phyloP scores from a whole-genome alignment of 805 yeast species.

The Lipomyces starkeyi region DNA sequence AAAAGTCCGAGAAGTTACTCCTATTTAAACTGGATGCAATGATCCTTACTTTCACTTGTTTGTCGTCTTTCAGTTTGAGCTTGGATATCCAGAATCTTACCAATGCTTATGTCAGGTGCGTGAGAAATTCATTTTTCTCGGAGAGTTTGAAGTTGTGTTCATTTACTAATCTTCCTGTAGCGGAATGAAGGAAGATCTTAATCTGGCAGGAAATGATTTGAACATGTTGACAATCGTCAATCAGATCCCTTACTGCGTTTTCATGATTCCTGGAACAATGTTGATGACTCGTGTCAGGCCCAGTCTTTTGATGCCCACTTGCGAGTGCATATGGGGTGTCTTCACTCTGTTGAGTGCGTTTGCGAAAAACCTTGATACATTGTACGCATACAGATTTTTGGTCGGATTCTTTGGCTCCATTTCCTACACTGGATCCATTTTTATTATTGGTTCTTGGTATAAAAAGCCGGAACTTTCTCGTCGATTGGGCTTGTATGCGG shows the following conservation, averaged over 20 bases:
- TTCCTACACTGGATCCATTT: constrained; percentile 42
- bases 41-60: constrained; percentile 44
- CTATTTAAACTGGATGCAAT: constrained; percentile 47
- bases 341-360: constrained; percentile 48
- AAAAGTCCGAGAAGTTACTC: constrained; percentile 43
- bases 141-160: not conserved
- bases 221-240: constrained; percentile 34
- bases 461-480: constrained; percentile 52
- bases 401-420: constrained; percentile 54
- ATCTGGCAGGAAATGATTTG: constrained; percentile 53
- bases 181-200: constrained; percentile 60
- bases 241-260: constrained; percentile 49
- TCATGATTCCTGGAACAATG: constrained; percentile 52
- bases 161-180: constrained; percentile 51
- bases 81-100: constrained; percentile 27
- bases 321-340: constrained; percentile 49
- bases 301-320: constrained; percentile 46
- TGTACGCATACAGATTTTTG: constrained; percentile 53
- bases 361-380: constrained; percentile 43
- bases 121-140: not conserved
- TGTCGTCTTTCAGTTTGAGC: constrained; percentile 22
- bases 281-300: constrained; percentile 48
- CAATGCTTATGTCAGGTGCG: constrained; percentile 30
- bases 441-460: constrained; percentile 51
- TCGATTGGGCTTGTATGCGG: constrained; percentile 52